Base-by-base conservation (phyloP, 257 asterid species). In the Solanum lycopersicoides region DNA sequence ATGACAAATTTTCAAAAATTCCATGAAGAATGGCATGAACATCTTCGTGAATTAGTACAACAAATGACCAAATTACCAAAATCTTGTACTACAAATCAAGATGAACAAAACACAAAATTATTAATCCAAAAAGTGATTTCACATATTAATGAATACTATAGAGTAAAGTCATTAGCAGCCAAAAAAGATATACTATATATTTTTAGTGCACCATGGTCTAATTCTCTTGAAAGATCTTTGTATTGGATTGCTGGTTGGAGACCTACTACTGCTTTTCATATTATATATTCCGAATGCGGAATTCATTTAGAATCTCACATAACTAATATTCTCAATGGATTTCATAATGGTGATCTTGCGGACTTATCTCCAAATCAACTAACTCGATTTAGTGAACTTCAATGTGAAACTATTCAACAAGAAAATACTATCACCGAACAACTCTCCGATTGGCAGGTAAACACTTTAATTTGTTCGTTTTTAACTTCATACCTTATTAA, bases 161-260 rank as follows among this genome's bases (percentile, higher is more conserved):
- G 88, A 3, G 88, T 91, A 82, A 96, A 95, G 41, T 75, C 96
- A 1, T 60, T 66, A 0, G 92, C 86, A 41, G 89, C 93, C 63
- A 56, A 56, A 56, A 56, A 56, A 18, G 63, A 56, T 18, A 18
- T 56, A 18, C n/a, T 56, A 0, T 56, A 18, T 56, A 56, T 56
- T 56, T 56, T 56, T 56, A 56, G 63, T 56, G 63, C 63, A 56
- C n/a, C 63, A 56, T 56, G 63, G 63, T 56, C 63, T 56, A 56
- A 95, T 82, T 75, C 93, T 30, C 90, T 96, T 1, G 98, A 94
- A 86, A 90, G 94, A 2, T 93, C 97, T 1, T 93, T 96, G 72
- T 92, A 91, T 35, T 96, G 98, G 98, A 91, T 96, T 73, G 94
- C 93, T 11, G 98, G 99, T 3, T 95, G 98, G 98, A 93, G 99